A percentile compares a stretch with the other conserved stretches of the same genome.
Conservation (phyloP, 2,329 filamentous ascomycete genomes). For the Thelonectria discophora region DNA sequence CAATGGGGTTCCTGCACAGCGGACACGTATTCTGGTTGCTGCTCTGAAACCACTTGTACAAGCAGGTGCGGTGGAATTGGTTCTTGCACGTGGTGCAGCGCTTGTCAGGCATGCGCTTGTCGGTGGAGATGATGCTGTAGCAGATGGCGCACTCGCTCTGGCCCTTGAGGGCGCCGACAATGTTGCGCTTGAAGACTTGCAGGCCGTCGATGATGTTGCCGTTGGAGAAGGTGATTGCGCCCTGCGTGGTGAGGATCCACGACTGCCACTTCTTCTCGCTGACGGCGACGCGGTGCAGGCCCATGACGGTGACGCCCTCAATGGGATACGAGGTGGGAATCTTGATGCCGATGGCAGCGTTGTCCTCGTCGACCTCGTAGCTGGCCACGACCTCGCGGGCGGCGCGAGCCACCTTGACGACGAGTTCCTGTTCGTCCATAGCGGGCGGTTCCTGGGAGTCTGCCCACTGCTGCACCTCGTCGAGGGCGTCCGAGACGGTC, state of each 20-base stretch:
- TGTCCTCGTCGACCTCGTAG: slow-evolving; percentile 88
- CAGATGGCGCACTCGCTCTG: slow-evolving; percentile 97
- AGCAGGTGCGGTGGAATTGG: slow-evolving; percentile 85
- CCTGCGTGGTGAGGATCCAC: slow-evolving; percentile 89
- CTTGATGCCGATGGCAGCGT: slow-evolving; percentile 81
- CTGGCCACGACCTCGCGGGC: slow-evolving; percentile 82
- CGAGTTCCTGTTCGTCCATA: slow-evolving; percentile 64
- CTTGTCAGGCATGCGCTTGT: slow-evolving; percentile 92
- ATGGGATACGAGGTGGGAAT: slow-evolving; percentile 87
- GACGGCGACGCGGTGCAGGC: slow-evolving; percentile 85
- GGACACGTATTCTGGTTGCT: slow-evolving; percentile 93
- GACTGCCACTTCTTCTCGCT: slow-evolving; percentile 91
- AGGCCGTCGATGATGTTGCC: slow-evolving; percentile 89
- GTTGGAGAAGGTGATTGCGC: slow-evolving; percentile 92
- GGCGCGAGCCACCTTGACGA: slow-evolving; percentile 75
- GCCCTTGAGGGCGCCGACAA: slow-evolving; percentile 87
- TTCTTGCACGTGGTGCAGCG: slow-evolving; percentile 92
- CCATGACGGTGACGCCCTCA: slow-evolving; percentile 77
- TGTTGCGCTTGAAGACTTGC: slow-evolving; percentile 84
- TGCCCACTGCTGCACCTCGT: slow-evolving; percentile 75
- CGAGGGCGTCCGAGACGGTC: slow-evolving; percentile 71
- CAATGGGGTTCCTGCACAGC: slow-evolving; percentile 89
- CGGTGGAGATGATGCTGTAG: slow-evolving; percentile 90
- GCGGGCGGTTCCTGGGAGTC: slow-evolving; percentile 58
- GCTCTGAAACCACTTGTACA: slow-evolving; percentile 97